phyloP scores from a whole-genome alignment of 2,329 filamentous ascomycete genomes.

The Phialophora macrospora region DNA sequence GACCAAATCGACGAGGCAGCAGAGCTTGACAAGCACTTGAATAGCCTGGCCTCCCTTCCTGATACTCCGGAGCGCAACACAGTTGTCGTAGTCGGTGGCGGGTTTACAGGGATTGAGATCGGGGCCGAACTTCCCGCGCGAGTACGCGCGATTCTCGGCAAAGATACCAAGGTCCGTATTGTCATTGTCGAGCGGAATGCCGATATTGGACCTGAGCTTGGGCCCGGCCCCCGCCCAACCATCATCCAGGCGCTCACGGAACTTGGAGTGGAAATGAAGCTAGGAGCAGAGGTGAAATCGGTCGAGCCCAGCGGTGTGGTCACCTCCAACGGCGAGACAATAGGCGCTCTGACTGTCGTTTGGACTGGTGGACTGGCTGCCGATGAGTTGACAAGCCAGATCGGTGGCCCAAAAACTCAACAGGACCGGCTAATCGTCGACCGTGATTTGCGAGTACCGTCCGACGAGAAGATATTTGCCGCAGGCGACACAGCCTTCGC shows the following conservation, averaged over 20 bases:
- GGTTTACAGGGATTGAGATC: conserved; percentile 46
- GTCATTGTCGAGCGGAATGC: conserved; percentile 43
- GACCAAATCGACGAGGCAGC: conserved; percentile 42
- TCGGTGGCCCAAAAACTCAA: conserved; percentile 41
- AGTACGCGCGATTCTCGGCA: conserved; percentile 31
- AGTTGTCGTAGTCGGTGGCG: conserved; percentile 45
- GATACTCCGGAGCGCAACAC: conserved; percentile 43
- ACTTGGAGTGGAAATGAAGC: conserved; percentile 43
- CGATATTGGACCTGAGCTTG: conserved; percentile 45
- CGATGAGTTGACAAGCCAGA: conserved; percentile 43
- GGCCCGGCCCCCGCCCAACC: conserved; percentile 43
- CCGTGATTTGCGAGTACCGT: conserved; percentile 41
- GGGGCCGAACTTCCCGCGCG: conserved; percentile 43
- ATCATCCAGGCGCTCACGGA: conserved; percentile 43
- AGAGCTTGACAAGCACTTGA: conserved; percentile 43
- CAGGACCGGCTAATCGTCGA: conserved; percentile 44
- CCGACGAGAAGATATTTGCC: conserved; percentile 40
- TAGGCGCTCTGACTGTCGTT: conserved; percentile 44
- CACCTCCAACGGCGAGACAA: conserved; percentile 43
- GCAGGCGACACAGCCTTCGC: conserved; percentile 46
- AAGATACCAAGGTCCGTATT: conserved; percentile 23
- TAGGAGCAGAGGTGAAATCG: conserved; percentile 40
- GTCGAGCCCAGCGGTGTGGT: conserved; percentile 41
- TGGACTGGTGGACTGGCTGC: conserved; percentile 49
- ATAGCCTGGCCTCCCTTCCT: conserved; percentile 38